A percentile compares a stretch with the other conserved stretches of the same genome.
Conservation (phyloP, 768 basidiomycete species). For the Lentinus tigrinus region DNA sequence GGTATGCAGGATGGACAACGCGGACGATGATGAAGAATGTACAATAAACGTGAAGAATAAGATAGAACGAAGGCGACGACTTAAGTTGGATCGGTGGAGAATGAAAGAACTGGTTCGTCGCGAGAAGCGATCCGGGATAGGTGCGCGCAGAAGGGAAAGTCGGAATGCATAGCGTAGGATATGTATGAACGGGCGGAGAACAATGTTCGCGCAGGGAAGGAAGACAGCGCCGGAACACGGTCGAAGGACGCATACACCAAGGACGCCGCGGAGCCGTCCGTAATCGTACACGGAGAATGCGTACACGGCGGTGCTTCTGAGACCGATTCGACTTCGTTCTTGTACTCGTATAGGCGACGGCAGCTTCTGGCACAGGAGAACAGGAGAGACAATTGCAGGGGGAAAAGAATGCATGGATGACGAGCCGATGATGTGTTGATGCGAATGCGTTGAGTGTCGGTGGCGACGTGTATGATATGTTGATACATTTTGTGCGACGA, state of each 20-base stretch:
- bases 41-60: slow-evolving; percentile 78
- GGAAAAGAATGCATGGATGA: slow-evolving; percentile 37
- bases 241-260: slow-evolving; percentile 21
- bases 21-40: slow-evolving; percentile 38
- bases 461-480: slow-evolving; percentile 61
- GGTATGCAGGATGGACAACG: slow-evolving; percentile 18
- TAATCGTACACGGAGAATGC: slow-evolving; percentile 27
- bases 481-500: slow-evolving; percentile 76
- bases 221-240: slow-evolving; percentile 25
- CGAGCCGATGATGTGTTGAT: slow-evolving; percentile 30
- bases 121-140: slow-evolving; percentile 31
- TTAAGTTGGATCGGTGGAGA: slow-evolving; percentile 28
- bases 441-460: slow-evolving; percentile 49
- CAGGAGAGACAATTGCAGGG: slow-evolving; percentile 58
- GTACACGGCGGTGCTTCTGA: slow-evolving; percentile 18
- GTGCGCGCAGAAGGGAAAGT: slow-evolving; percentile 23
- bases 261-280: slow-evolving; percentile 23
- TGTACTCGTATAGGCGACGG: slow-evolving; percentile 23
- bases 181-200: slow-evolving; percentile 40
- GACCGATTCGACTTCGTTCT: slow-evolving; percentile 22
- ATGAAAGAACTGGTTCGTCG: slow-evolving; percentile 47
- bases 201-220: slow-evolving; percentile 27
- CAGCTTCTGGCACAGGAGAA: slow-evolving; percentile 21
- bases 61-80: slow-evolving; percentile 61
- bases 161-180: slow-evolving; percentile 39